These are phyloP conservation scores for Tylopilus sp. DNA, from an alignment of 1,284 basidiomycete genomes.

Conservation along the genomic window DNA sequence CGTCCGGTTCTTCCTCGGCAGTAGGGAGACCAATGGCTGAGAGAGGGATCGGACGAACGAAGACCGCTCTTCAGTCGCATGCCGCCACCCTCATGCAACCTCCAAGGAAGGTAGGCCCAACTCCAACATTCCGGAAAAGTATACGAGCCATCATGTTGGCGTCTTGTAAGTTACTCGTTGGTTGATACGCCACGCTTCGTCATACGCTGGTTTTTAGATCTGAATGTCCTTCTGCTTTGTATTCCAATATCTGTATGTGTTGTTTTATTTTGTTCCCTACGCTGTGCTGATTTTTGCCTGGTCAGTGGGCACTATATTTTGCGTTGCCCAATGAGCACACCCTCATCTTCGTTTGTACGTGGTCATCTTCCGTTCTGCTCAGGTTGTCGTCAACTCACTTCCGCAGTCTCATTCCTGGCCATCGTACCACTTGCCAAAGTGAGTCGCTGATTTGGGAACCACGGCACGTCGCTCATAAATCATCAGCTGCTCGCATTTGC, in stretches of 20 bases:
- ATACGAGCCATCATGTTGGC: conserved; percentile 46
- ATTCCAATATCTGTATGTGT: conserved; percentile 64
- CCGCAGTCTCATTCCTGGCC: conserved; percentile 63
- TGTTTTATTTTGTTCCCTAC: not conserved
- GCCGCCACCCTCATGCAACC: conserved; percentile 34
- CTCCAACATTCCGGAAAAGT: conserved; percentile 44
- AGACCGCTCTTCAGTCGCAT: conserved; percentile 11
- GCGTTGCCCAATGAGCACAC: conserved; percentile 50
- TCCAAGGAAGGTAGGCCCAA: conserved; percentile 34
- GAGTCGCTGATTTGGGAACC: conserved; percentile 5
- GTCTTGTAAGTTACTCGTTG: conserved; percentile 43
- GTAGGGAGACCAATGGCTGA: conserved; percentile 6
- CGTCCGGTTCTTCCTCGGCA: conserved; percentile 13
- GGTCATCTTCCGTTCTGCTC: not conserved
- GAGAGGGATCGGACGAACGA: conserved; percentile 7
- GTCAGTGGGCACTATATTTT: conserved; percentile 73
- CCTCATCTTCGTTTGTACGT: conserved; percentile 69
- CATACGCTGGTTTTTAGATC: conserved; percentile 38
- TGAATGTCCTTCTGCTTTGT: conserved; percentile 62
- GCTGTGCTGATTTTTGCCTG: conserved; percentile 3
- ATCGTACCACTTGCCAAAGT: conserved; percentile 77
- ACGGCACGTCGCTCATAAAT: not conserved
- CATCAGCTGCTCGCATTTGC: conserved; percentile 75
- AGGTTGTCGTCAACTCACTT: conserved; percentile 5
- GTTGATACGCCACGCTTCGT: not conserved